Evolutionary conservation across 163 green algal genomes (phyloP).

Genomic region (Scenedesmus sp.): DNA sequence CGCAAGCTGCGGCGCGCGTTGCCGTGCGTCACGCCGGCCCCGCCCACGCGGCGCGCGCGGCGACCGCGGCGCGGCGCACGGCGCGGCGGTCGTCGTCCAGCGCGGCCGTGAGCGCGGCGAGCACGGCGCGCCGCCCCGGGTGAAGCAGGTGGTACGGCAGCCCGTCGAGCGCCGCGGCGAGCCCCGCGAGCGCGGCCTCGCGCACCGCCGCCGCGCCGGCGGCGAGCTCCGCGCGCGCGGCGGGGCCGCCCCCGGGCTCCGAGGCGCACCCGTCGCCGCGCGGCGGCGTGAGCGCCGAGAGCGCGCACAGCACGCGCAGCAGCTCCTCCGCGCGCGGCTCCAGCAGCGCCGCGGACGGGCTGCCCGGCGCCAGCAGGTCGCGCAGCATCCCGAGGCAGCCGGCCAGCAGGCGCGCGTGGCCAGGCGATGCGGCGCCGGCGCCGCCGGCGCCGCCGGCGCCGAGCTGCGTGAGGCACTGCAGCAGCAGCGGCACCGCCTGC

Average conservation of each 20-base stretch:
- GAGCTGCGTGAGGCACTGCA: conserved; percentile 18
- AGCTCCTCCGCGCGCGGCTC: not conserved
- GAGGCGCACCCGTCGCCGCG: not conserved
- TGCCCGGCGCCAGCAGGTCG: conserved; percentile 1
- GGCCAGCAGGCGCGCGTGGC: conserved; percentile 16
- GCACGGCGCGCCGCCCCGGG: conserved; percentile 20
- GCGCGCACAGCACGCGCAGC: not conserved
- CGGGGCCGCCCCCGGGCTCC: not conserved
- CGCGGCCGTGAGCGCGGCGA: conserved; percentile 18
- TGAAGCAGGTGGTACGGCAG: conserved; percentile 46
- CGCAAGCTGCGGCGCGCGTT: too few relatives aligned
- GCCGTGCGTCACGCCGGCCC: not conserved
- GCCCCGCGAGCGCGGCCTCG: conserved; percentile 25
- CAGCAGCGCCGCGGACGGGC: not conserved
- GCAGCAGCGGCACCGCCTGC: conserved; percentile 11
- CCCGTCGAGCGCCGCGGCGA: not conserved
- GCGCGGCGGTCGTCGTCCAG: conserved; percentile 39
- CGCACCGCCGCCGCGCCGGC: conserved; percentile 16
- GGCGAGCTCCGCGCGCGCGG: not conserved
- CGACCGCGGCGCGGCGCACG: conserved; percentile 35
- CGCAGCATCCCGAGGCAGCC: conserved; percentile 11
- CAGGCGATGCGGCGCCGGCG: not conserved
- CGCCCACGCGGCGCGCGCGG: conserved; percentile 4
- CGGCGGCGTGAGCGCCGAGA: conserved; percentile 1
- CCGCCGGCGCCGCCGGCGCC: not conserved